Base-by-base conservation (phyloP, 805 yeast species). In the Candida sonorensis region DNA sequence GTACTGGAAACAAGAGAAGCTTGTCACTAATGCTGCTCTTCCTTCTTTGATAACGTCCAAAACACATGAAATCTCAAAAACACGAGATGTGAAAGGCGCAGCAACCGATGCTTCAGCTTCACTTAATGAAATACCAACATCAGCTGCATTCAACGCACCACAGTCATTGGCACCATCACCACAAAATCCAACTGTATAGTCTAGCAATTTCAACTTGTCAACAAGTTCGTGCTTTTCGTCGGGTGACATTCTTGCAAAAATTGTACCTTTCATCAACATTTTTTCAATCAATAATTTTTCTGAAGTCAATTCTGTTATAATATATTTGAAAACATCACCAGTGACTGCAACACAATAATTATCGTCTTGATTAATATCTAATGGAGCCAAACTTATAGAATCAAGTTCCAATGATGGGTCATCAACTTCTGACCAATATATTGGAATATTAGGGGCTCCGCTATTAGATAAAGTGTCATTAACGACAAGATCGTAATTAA, bases 81-180 rank as follows among this genome's bases (percentile, higher is more conserved):
- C 56, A 26, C 94, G 70, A 1, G 95, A 85, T 0, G 99, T 92
- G 55, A 92, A 92, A 3, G 99, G 98, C 0, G 98, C 98, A 0
- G 98, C 98, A 12, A 92, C 97, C 3, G 95, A 83, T 0, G 98
- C 98, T 53, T 92, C 99, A 0, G 97, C 98, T 55, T 92, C 98
- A 18, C 95, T 84, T 29, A 92, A 62, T 0, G 97, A 90, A 13
- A 92, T 77, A 12, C 99, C 99, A 31, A 94, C 95, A 60, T 92
- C 95, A 0, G 98, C 97, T 10, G 96, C 95, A 50, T 90, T 92
- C 36, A 92, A 65, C 0, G 99, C 99, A 45, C 98, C 98, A 60
- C 97, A 92, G 53, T 92, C 99, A 58, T 92, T 92, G 5, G 99
- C 99, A 43, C 99, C 99, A 61, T 92, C 99, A 23, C 99, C 99